phyloP scores from a whole-genome alignment of 2,329 filamentous ascomycete species.

The Metarhizium guizhouense region DNA sequence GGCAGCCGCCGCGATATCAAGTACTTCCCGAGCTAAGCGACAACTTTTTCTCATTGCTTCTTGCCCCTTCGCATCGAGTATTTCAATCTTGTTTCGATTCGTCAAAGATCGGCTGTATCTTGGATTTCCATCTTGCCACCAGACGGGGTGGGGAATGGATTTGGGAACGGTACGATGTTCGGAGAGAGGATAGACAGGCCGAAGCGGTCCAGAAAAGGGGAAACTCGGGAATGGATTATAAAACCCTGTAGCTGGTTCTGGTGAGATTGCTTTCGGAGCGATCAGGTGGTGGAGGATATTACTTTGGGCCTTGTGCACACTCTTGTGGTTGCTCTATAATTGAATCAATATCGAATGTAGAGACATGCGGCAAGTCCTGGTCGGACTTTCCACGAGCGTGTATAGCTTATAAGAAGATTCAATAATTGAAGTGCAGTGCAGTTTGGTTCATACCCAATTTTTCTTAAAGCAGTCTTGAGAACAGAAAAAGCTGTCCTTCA shows the following conservation, averaged over 20 bases:
- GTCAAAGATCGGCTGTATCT: slow-evolving; percentile 50
- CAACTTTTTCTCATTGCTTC: slow-evolving; percentile 92
- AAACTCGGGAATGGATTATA: slow-evolving; percentile 92
- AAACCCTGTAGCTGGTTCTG: slow-evolving; percentile 78
- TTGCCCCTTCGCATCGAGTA: slow-evolving; percentile 70
- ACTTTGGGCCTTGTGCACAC: slow-evolving; percentile 60
- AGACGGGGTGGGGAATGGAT: slow-evolving; percentile 77
- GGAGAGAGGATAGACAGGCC: slow-evolving; percentile 83
- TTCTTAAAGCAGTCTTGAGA: slow-evolving; percentile 98
- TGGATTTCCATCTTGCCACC: slow-evolving; percentile 73
- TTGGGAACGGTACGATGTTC: slow-evolving; percentile 64
- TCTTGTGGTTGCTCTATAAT: slow-evolving; percentile 68
- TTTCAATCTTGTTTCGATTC: slow-evolving; percentile 71
- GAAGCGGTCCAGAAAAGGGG: slow-evolving; percentile 68
- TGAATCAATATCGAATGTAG: not conserved
- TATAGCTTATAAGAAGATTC: not conserved
- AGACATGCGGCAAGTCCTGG: not conserved
- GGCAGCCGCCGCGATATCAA: slow-evolving; percentile 82
- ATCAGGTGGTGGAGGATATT: slow-evolving; percentile 66
- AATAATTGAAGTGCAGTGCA: not conserved
- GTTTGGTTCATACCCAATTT: slow-evolving; percentile 69
- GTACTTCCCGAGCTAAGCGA: slow-evolving; percentile 74
- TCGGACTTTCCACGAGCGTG: not conserved
- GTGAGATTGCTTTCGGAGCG: slow-evolving; percentile 76
- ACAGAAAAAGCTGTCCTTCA: slow-evolving; percentile 90